A percentile compares a stretch with the other conserved stretches of the same genome.
phyloP scores from a whole-genome alignment of 305 asterid genomes.

The Ruellia speciosa region DNA sequence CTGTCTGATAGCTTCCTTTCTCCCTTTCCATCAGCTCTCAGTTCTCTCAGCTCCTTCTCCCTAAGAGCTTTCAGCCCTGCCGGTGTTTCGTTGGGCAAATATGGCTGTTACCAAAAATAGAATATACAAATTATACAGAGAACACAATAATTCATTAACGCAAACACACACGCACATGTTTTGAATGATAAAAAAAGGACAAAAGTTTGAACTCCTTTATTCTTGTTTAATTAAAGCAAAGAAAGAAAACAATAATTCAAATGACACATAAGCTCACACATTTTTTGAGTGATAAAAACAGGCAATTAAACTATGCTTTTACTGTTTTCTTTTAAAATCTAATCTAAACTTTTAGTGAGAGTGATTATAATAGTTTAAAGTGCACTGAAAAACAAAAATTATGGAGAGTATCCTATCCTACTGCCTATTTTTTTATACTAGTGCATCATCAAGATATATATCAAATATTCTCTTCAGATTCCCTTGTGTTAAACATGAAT shows the following conservation, averaged over 20 bases:
- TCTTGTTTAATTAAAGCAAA: no score
- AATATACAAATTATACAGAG: not conserved
- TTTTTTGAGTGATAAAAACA: conserved; percentile 10
- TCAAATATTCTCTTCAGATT: not conserved
- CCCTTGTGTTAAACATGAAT: conserved; percentile 14
- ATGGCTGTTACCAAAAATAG: conserved; percentile 49
- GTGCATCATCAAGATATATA: no score
- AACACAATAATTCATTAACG: not conserved
- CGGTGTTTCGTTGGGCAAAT: conserved; percentile 81
- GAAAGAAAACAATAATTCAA: not conserved
- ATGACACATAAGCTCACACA: not conserved
- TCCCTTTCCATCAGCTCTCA: conserved; percentile 81
- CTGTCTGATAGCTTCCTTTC: conserved; percentile 68
- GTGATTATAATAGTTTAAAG: not conserved
- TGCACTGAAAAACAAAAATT: not conserved
- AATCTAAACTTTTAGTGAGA: conserved; percentile 10
- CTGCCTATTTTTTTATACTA: no score
- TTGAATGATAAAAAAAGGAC: no score
- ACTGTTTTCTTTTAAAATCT: not conserved
- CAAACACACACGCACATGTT: not conserved
- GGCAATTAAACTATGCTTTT: not conserved
- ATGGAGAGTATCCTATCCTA: not conserved
- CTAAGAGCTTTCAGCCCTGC: conserved; percentile 66
- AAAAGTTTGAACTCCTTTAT: no score
- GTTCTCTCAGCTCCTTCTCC: conserved; percentile 64